Conservation (phyloP, 208 protist species). For the Balamuthia mandrillaris region DNA sequence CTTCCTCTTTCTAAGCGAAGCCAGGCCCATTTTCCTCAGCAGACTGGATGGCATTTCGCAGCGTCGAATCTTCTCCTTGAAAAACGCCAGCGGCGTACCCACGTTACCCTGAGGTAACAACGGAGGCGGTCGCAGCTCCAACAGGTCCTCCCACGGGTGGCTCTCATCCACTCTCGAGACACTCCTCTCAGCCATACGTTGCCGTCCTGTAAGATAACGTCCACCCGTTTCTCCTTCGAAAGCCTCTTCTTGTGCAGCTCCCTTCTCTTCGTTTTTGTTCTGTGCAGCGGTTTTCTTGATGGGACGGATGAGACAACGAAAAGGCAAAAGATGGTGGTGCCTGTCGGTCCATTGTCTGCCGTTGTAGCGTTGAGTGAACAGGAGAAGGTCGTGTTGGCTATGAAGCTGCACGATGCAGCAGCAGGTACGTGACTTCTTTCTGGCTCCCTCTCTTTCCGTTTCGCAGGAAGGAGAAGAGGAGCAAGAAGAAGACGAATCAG, state of each 20-base stretch:
- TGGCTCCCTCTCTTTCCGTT: background rate
- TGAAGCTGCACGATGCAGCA: background rate
- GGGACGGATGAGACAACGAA: background rate
- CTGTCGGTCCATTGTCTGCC: background rate
- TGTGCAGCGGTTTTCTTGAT: background rate
- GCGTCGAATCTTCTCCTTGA: background rate
- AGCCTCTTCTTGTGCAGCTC: background rate
- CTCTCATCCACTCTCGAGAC: no score
- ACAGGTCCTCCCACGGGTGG: no score
- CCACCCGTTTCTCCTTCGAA: background rate
- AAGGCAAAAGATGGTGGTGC: background rate
- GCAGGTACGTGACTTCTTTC: background rate
- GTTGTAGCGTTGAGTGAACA: background rate
- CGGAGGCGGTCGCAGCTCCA: no score
- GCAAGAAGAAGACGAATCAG: background rate
- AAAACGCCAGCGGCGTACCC: background rate
- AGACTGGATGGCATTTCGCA: background rate
- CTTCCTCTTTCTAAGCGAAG: background rate
- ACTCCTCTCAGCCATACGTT: no score
- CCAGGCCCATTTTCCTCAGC: background rate
- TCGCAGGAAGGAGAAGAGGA: no score
- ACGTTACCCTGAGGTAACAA: conserved; percentile 11
- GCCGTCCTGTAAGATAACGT: no score
- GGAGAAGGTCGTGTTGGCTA: background rate
- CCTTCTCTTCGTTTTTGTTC: background rate